A percentile compares a stretch with the other conserved stretches of the same genome.
Evolutionary conservation across 768 basidiomycete species (phyloP).

Genomic region (Termitomyces eurrhizus): DNA sequence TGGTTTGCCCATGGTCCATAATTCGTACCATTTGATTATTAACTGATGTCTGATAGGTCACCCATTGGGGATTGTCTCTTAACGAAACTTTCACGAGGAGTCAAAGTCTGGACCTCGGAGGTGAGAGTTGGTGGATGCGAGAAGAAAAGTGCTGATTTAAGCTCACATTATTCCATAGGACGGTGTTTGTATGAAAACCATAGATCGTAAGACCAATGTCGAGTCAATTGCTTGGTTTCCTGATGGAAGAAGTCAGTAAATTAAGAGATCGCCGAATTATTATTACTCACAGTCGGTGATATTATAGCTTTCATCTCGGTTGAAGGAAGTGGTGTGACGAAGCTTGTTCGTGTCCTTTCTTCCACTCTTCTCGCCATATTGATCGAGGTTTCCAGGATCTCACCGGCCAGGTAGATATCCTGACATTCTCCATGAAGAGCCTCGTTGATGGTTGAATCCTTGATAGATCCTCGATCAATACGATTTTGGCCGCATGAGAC

Average conservation of each 20-base stretch:
- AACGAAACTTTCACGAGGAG: slow-evolving; percentile 58
- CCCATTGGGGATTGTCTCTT: slow-evolving; percentile 58
- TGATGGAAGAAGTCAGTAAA: slow-evolving; percentile 46
- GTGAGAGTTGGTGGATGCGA: slow-evolving; percentile 28
- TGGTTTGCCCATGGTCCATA: slow-evolving; percentile 33
- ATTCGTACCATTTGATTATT: neutral
- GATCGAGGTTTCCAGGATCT: slow-evolving; percentile 40
- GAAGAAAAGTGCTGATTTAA: slow-evolving; percentile 2
- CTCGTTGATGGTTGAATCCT: neutral
- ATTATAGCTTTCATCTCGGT: slow-evolving; percentile 64
- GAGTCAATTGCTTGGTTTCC: slow-evolving; percentile 72
- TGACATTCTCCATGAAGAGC: neutral
- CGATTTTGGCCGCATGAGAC: slow-evolving; percentile 54
- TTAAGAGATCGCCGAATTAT: neutral
- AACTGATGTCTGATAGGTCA: slow-evolving; percentile 39
- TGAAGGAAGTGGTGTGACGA: slow-evolving; percentile 57
- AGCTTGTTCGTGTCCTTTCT: slow-evolving; percentile 40
- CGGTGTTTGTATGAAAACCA: slow-evolving; percentile 64
- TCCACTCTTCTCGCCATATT: slow-evolving; percentile 8
- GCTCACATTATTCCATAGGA: slow-evolving; percentile 33
- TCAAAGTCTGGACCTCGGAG: slow-evolving; percentile 72
- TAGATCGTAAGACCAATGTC: slow-evolving; percentile 50
- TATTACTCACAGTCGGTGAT: slow-evolving; percentile 2
- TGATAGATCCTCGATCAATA: slow-evolving; percentile 51
- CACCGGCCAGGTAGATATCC: slow-evolving; percentile 45